A percentile compares a stretch with the other conserved stretches of the same genome.
Conservation (phyloP, 129 eudicot genomes). For the Escallonia rubra region DNA sequence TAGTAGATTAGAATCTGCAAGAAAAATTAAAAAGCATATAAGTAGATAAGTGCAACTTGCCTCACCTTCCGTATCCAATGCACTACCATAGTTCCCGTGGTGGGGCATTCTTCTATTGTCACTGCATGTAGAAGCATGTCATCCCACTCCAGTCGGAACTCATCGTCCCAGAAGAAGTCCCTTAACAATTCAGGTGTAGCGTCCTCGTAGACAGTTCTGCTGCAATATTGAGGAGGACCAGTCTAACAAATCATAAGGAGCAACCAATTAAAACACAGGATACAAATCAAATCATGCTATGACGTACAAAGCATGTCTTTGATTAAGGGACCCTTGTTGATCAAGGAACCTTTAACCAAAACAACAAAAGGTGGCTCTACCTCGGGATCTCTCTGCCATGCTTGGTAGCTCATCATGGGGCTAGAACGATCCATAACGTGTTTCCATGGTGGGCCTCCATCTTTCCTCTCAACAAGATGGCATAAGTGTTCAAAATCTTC, state of each 20-base stretch:
- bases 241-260: conserved; percentile 30
- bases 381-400: conserved; percentile 84
- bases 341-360: too few relatives aligned
- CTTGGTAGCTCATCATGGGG: conserved; percentile 67
- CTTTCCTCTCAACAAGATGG: conserved; percentile 78
- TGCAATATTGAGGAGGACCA: conserved; percentile 91
- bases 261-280: background rate
- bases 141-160: conserved; percentile 81
- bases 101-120: conserved; percentile 64
- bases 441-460: conserved; percentile 94
- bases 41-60: conserved; percentile 4
- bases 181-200: conserved; percentile 83
- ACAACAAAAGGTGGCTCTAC: conserved; percentile 7
- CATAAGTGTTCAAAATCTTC: conserved; percentile 60
- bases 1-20: conserved; percentile 1
- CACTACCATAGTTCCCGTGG: conserved; percentile 73
- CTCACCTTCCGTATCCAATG: conserved; percentile 93
- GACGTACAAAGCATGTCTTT: too few relatives aligned
- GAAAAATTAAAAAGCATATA: background rate
- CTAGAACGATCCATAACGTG: conserved; percentile 76
- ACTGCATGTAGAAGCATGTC: conserved; percentile 67
- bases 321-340: too few relatives aligned
- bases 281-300: background rate
- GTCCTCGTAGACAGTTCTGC: conserved; percentile 77
- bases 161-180: conserved; percentile 97